Percentiles rank a stretch among this genome's conserved stretches.
These are phyloP conservation scores for Rosa persica DNA, from an alignment of 306 rosid species.

Conservation along the genomic window DNA sequence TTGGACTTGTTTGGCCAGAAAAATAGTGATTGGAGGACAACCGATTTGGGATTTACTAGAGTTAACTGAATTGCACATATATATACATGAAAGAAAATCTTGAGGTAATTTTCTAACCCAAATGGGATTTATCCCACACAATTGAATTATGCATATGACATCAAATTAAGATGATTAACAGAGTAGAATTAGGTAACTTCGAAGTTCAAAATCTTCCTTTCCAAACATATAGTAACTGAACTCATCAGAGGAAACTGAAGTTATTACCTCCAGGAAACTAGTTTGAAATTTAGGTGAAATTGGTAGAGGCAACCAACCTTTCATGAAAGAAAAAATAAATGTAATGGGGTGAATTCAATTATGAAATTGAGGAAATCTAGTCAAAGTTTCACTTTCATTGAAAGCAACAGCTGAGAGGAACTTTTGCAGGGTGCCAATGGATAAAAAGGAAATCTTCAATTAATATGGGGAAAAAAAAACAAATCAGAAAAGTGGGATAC, in stretches of 20 bases:
- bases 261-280: background rate
- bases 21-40: background rate
- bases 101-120: slow-evolving; percentile 3
- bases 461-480: slow-evolving; percentile 54
- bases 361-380: slow-evolving; percentile 38
- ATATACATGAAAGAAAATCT: background rate
- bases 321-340: slow-evolving; percentile 35
- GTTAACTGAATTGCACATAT: background rate
- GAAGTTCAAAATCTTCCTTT: slow-evolving; percentile 4
- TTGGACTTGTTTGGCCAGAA: slow-evolving; percentile 11
- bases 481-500: slow-evolving; percentile 56
- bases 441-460: slow-evolving; percentile 70
- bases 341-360: slow-evolving; percentile 31
- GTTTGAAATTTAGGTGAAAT: slow-evolving; percentile 16
- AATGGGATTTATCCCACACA: background rate
- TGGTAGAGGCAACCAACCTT: slow-evolving; percentile 23
- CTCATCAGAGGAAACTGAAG: background rate
- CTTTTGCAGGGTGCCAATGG: slow-evolving; percentile 62
- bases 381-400: slow-evolving; percentile 84
- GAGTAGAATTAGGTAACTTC: background rate
- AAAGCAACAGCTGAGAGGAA: slow-evolving; percentile 79
- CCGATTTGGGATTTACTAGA: slow-evolving; percentile 6
- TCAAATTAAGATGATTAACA: background rate
- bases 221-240: background rate
- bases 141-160: background rate